Base-by-base conservation (phyloP, 169 alveolate species). In the Plasmodium gallinaceum region DNA sequence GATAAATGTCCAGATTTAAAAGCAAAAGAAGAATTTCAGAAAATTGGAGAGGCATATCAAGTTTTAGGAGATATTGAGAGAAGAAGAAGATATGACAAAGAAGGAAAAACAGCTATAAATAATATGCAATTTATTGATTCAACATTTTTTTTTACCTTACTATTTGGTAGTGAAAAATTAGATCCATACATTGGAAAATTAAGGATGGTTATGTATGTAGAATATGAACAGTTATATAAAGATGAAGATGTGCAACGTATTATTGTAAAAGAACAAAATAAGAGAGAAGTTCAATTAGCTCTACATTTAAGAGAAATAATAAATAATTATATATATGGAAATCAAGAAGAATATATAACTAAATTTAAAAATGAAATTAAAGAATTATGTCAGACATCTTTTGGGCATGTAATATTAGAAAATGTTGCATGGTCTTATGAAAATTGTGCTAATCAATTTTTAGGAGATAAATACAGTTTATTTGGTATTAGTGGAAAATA, bases 1-100 rank as follows among this genome's bases (percentile, higher is more conserved):
- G 99, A 98, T 88, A 97, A 97, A 86, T 98, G 98, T 10, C 97
- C 95, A 22, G 98, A 97, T 92, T 89, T 94, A 26, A 93, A 91
- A 18, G 98, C 98, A 26, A 94, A 96, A 52, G 96, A 95, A 70
- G 91, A 89, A 88, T 98, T 96, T 83, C 96, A 95, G 46, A 92
- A 92, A 65, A 74, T 95, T 45, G 97, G 97, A 9, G 97, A 95
- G 91, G 99, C 99, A 1, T 97, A 98, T 73, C 99, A 97, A 92
- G 98, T 97, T 18, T 94, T 98, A 51, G 98, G 98, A 14, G 99
- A 97, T 75, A 98, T 97, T 52, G 97, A 97, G 68, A 92, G 98
- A 62, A 91, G 99, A 71, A 92, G 92, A 58, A 94, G 96, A 87
- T 98, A 98, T 90, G 99, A 98, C 80, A 70, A 90, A 62, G 94